Conservation (phyloP, 768 basidiomycete genomes). For the Exidia glandulosa region DNA sequence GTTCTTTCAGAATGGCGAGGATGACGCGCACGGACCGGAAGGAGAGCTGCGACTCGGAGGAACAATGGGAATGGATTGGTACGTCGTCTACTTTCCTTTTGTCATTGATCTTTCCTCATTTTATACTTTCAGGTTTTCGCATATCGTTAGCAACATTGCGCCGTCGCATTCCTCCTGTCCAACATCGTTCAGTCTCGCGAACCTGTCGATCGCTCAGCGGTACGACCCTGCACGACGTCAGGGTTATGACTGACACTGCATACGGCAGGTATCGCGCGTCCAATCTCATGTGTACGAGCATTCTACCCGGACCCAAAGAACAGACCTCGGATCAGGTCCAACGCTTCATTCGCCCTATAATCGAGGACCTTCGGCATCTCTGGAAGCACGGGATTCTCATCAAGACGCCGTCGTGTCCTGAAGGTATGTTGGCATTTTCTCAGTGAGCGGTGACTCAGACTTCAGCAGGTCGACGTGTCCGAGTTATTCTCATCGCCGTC, state of each 20-base stretch:
- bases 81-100: slow-evolving; percentile 2
- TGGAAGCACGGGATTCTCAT: slow-evolving; percentile 16
- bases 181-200: slow-evolving; percentile 22
- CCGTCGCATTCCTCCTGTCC: slow-evolving; percentile 25
- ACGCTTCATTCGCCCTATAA: slow-evolving; percentile 13
- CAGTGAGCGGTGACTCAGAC: not conserved
- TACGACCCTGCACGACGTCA: not conserved
- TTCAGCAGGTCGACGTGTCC: slow-evolving; percentile 14
- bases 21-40: slow-evolving; percentile 3
- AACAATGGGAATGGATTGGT: slow-evolving; percentile 23
- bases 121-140: slow-evolving; percentile 22
- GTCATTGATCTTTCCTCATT: not conserved
- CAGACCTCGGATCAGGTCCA: slow-evolving; percentile 17
- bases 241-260: not conserved
- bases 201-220: slow-evolving; percentile 12
- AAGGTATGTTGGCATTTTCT: slow-evolving; percentile 7
- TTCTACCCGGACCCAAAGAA: slow-evolving; percentile 21
- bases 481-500: slow-evolving; percentile 22
- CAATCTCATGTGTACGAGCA: slow-evolving; percentile 15
- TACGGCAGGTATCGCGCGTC: slow-evolving; percentile 16
- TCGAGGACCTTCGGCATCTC: slow-evolving; percentile 16
- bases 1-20: slow-evolving; percentile 17
- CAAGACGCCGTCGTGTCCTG: slow-evolving; percentile 13
- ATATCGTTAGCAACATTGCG: slow-evolving; percentile 22
- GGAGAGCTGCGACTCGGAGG: slow-evolving; percentile 21